Evolutionary conservation across 2,329 filamentous ascomycete genomes (phyloP), one percentile per base, ranked within the genome.

Genomic region (Cordyceps cateniannulata): DNA sequence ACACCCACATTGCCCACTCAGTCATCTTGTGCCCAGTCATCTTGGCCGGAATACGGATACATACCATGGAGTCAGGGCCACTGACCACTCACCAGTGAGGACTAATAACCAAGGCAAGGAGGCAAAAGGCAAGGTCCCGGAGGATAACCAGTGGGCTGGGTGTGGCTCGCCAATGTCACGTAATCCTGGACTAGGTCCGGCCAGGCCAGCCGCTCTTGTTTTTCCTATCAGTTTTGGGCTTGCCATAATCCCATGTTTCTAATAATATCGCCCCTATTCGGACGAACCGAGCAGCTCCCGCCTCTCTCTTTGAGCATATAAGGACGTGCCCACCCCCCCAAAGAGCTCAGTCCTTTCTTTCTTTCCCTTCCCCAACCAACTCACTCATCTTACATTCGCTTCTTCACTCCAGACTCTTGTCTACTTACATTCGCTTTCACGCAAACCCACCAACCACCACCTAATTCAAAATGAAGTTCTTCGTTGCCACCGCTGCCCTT

Each of bases 381-480:
- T 59, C 57, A 59, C 57, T 51, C 24, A 32, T 16, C n/a, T 20
- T 44, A 51, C 56, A 51, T 59, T 59, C 56, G 56, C 56, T 59
- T 59, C 25, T 57, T n/a, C n/a, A n/a, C 16, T 24, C 29, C 48
- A 58, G 56, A 59, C 56, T 40, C 45, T 25, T 44, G 44, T 59
- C 44, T 44, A 52, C 56, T 52, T 59, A 52, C 57, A 59, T 47
- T 59, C 57, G 57, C 57, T 59, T 59, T 24, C 38, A 38, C 42
- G 32, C 58, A 48, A 20, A 16, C 27, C 32, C 47, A 40, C 29
- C 22, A 38, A 38, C 25, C n/a, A 50, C 27, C 16, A 24, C 27
- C 20, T 16, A 75, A 76, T 76, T 77, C 81, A 86, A 84, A 73
- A 87, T 87, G 84, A 83, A 85, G 82, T 85, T 81, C 82, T 74